phyloP scores from a whole-genome alignment of 2,329 filamentous ascomycete genomes.

The Aspergillus luchuensis region DNA sequence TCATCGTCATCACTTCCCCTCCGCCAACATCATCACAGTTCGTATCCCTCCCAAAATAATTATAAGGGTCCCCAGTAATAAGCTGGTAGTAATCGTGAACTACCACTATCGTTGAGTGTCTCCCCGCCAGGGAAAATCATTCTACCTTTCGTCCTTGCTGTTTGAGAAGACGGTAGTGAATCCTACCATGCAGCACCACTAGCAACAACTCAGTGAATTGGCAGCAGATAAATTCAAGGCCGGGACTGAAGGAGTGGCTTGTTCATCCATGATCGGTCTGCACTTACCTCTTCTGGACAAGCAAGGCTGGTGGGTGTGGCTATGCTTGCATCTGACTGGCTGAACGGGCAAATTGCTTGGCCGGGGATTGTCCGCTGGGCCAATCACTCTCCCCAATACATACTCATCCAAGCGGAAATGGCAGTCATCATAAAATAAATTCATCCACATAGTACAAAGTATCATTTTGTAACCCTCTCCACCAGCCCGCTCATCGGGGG shows the following conservation, averaged over 20 bases:
- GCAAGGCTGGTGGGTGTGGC: constrained; percentile 6
- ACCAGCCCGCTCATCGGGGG: too few species aligned
- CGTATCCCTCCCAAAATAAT: not conserved
- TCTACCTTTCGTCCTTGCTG: not conserved
- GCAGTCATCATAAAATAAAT: constrained; percentile 12
- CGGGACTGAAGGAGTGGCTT: not conserved
- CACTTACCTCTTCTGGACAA: not conserved
- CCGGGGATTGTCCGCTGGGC: not conserved
- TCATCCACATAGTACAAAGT: constrained; percentile 9
- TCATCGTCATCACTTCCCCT: not conserved
- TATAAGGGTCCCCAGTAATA: too few species aligned
- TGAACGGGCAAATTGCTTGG: not conserved
- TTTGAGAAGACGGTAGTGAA: too few species aligned
- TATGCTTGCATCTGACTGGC: not conserved
- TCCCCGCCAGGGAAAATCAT: not conserved
- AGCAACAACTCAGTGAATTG: too few species aligned
- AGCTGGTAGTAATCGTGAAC: too few species aligned
- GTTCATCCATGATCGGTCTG: not conserved
- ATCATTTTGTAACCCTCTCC: too few species aligned
- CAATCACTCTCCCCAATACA: constrained; percentile 7
- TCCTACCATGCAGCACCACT: not conserved
- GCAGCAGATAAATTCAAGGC: not conserved
- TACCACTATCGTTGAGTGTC: not conserved
- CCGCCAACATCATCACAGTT: not conserved
- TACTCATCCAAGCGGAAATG: not conserved